Conservation (phyloP, 1,284 basidiomycete species). For the Cutaneotrichosporon sp. region DNA sequence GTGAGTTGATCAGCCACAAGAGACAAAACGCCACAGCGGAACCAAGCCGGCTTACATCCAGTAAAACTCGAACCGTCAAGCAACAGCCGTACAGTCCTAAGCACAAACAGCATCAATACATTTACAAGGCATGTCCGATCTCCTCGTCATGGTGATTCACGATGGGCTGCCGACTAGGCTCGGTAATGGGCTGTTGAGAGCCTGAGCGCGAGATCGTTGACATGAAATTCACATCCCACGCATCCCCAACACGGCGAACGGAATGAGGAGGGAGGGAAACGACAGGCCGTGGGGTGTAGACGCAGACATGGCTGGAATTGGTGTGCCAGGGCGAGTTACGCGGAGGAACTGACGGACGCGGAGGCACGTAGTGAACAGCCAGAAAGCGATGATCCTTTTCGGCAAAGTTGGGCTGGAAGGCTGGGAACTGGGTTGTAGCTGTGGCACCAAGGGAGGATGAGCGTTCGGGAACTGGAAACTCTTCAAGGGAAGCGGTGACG, state of each 20-base stretch:
- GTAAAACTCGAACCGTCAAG: too few relatives aligned
- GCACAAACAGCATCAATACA: background rate
- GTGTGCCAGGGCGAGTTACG: background rate
- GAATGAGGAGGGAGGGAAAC: background rate
- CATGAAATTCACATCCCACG: background rate
- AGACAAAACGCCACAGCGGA: background rate
- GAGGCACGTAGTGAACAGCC: background rate
- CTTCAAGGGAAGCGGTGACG: background rate
- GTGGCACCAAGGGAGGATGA: background rate
- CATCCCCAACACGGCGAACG: background rate
- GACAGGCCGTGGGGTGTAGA: background rate
- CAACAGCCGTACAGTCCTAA: background rate
- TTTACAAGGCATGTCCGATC: background rate
- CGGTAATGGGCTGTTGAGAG: background rate
- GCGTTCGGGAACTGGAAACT: background rate
- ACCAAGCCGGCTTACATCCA: background rate
- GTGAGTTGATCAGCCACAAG: background rate
- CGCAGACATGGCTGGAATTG: background rate
- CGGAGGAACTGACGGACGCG: background rate
- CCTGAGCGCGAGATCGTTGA: background rate
- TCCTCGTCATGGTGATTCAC: background rate
- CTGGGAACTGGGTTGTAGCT: background rate
- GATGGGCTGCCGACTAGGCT: background rate
- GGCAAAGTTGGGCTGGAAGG: too few relatives aligned
- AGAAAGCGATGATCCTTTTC: background rate